Conservation (phyloP, 2,329 filamentous ascomycete genomes). For the Dothideomycetes sp. region DNA sequence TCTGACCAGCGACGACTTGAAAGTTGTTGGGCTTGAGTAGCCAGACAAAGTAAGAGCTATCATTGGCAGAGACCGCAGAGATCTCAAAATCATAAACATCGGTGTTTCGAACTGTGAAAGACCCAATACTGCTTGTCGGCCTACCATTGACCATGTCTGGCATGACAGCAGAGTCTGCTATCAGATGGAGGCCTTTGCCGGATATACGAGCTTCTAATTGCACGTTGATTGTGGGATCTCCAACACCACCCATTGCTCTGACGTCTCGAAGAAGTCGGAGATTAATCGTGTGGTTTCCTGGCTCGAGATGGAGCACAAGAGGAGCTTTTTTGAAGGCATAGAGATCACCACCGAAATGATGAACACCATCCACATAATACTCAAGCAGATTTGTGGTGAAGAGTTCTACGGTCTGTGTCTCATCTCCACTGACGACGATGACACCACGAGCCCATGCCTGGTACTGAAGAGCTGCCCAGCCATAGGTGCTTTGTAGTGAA, state of each 20-base stretch:
- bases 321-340: constrained; percentile 45
- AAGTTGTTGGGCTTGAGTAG: constrained; percentile 4
- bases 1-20: constrained; percentile 30
- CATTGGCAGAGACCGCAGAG: constrained; percentile 18
- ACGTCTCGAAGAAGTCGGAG: constrained; percentile 48
- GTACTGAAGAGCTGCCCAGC: constrained; percentile 51
- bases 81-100: constrained; percentile 21
- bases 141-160: constrained; percentile 43
- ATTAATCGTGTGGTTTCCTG: constrained; percentile 44
- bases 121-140: constrained; percentile 40
- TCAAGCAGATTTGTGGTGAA: constrained; percentile 43
- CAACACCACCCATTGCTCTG: constrained; percentile 45
- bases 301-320: constrained; percentile 39
- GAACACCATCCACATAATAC: constrained; percentile 42
- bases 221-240: constrained; percentile 38
- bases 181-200: constrained; percentile 23
- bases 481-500: constrained; percentile 45
- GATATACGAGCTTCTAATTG: constrained; percentile 27
- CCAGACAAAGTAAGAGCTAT: constrained; percentile 5
- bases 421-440: constrained; percentile 29
- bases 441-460: constrained; percentile 49
- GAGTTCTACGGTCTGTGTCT: constrained; percentile 31
- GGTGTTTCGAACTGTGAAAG: constrained; percentile 41
- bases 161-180: constrained; percentile 33
- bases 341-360: constrained; percentile 50